These are phyloP conservation scores for Rutstroemia sp. DNA, from an alignment of 2,329 filamentous ascomycete species.

Conservation along the genomic window DNA sequence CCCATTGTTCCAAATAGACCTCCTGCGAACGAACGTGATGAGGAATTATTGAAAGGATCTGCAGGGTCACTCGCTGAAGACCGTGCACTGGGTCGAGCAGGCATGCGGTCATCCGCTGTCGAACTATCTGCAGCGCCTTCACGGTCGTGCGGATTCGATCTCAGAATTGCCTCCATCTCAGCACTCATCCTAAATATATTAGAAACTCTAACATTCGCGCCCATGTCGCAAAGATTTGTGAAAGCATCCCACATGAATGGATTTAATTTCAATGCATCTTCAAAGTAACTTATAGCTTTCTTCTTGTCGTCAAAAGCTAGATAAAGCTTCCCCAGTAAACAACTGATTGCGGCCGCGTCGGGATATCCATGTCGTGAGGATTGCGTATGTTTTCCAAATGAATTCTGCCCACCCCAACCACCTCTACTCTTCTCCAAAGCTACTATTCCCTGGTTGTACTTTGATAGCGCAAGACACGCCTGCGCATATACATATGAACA, in stretches of 20 bases:
- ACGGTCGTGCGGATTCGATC: slow-evolving; percentile 21
- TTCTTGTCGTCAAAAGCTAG: slow-evolving; percentile 73
- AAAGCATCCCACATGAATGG: slow-evolving; percentile 99
- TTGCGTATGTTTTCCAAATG: slow-evolving; percentile 77
- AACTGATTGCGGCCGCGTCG: slow-evolving; percentile 77
- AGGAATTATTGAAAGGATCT: slow-evolving; percentile 30
- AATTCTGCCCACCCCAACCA: slow-evolving; percentile 69
- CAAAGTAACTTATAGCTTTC: slow-evolving; percentile 78
- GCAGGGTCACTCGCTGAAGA: slow-evolving; percentile 20
- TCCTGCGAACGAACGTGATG: slow-evolving; percentile 20
- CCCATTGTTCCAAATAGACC: slow-evolving; percentile 28
- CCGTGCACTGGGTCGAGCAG: slow-evolving; percentile 13
- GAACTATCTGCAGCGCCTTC: background rate
- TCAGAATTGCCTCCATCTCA: slow-evolving; percentile 49
- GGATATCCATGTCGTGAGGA: slow-evolving; percentile 66
- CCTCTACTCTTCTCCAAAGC: slow-evolving; percentile 75
- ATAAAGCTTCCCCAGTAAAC: slow-evolving; percentile 81
- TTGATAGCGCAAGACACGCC: slow-evolving; percentile 72
- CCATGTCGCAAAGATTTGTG: slow-evolving; percentile 78
- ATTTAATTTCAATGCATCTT: slow-evolving; percentile 81
- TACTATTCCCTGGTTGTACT: slow-evolving; percentile 71
- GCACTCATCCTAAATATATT: slow-evolving; percentile 78
- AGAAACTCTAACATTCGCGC: slow-evolving; percentile 68
- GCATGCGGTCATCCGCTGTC: background rate
- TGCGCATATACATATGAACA: slow-evolving; percentile 91